phyloP scores from a whole-genome alignment of 1,284 basidiomycete genomes.

The Naganishia albida region DNA sequence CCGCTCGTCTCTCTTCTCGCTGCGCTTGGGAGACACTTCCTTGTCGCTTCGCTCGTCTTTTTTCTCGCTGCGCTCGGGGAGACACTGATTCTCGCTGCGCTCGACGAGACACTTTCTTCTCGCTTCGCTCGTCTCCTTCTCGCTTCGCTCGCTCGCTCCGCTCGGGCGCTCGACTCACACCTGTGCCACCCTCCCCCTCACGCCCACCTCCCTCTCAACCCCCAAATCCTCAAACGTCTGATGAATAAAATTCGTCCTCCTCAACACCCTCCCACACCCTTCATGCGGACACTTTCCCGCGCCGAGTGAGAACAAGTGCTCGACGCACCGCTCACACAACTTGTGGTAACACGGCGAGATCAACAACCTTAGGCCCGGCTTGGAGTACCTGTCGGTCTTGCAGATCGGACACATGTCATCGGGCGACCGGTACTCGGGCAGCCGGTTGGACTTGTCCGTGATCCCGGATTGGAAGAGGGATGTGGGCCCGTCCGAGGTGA shows the following conservation, averaged over 20 bases:
- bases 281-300: conserved; percentile 90
- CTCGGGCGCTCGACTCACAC: conserved; percentile 59
- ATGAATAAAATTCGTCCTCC: conserved; percentile 90
- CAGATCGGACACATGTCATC: conserved; percentile 96
- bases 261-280: conserved; percentile 75
- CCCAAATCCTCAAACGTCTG: conserved; percentile 96
- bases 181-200: conserved; percentile 82
- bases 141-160: neutral
- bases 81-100: too few species aligned
- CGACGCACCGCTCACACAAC: conserved; percentile 98
- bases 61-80: neutral
- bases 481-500: conserved; percentile 1
- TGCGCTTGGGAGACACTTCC: neutral
- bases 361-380: conserved; percentile 87
- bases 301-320: conserved; percentile 91
- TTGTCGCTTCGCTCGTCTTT: neutral
- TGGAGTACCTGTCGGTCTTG: conserved; percentile 93
- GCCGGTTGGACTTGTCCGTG: conserved; percentile 16
- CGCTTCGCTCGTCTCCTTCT: neutral
- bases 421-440: conserved; percentile 14
- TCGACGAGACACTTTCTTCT: neutral
- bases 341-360: conserved; percentile 99
- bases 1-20: too few species aligned
- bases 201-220: conserved; percentile 94
- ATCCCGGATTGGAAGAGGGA: conserved; percentile 26